Evolutionary conservation across 441 rosid species (phyloP).

Genomic region (Euphorbia schlechtendalii): DNA sequence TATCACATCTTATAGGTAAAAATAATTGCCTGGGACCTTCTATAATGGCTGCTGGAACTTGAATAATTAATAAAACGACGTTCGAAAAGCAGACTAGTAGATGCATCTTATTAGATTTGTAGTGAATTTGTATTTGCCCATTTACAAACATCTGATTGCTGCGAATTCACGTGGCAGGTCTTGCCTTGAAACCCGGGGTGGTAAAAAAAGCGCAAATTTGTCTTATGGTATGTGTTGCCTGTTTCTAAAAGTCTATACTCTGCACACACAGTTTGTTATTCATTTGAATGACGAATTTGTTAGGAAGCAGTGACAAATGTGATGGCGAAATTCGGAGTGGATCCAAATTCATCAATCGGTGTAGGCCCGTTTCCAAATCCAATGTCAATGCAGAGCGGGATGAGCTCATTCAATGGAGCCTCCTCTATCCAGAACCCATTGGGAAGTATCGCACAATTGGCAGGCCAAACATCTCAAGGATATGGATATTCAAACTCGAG

Average conservation of each 20-base stretch:
- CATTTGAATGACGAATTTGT: constrained; percentile 21
- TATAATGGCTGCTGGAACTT: background rate
- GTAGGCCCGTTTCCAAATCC: constrained; percentile 41
- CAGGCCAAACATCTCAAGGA: constrained; percentile 31
- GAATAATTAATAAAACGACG: background rate
- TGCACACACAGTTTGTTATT: no score
- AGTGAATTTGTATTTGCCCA: background rate
- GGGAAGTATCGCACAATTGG: constrained; percentile 33
- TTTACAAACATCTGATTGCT: background rate
- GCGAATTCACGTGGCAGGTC: constrained; percentile 39
- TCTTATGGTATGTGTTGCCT: constrained; percentile 36
- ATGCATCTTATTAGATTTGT: background rate
- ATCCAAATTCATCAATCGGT: constrained; percentile 31
- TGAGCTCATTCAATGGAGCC: constrained; percentile 27
- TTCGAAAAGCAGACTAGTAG: no score
- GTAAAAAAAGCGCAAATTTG: constrained; percentile 52
- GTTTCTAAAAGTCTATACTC: no score
- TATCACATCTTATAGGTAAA: no score
- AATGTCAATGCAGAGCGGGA: constrained; percentile 35
- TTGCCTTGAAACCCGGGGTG: constrained; percentile 80
- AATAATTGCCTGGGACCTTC: background rate
- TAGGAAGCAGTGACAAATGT: constrained; percentile 51
- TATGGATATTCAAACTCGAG: constrained; percentile 24
- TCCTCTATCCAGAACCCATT: constrained; percentile 33
- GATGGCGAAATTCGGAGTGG: constrained; percentile 56